These are phyloP conservation scores for Guyanaporus albipodus DNA, from an alignment of 768 basidiomycete genomes.

Conservation along the genomic window DNA sequence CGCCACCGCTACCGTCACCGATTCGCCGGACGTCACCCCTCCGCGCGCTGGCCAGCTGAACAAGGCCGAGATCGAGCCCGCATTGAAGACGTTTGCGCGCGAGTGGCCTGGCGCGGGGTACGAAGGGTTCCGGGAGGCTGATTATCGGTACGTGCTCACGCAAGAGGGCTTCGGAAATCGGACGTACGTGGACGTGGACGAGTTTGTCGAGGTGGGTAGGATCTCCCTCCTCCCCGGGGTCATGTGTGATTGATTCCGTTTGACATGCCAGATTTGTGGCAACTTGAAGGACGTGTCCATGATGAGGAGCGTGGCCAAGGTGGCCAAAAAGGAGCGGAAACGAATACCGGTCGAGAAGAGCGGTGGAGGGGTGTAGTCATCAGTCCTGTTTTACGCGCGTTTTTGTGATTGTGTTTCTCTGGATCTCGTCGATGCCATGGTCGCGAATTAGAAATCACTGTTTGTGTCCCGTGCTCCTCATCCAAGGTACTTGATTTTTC, in stretches of 20 bases:
- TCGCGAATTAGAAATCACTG: too few relatives aligned
- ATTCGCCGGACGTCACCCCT: too few relatives aligned
- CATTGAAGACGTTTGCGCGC: conserved; percentile 42
- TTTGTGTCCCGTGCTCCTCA: too few relatives aligned
- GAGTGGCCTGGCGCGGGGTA: conserved; percentile 44
- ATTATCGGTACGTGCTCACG: conserved; percentile 70
- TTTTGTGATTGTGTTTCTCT: neutral
- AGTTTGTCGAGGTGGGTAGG: conserved; percentile 68
- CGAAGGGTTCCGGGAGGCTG: conserved; percentile 54
- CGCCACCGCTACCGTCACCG: neutral
- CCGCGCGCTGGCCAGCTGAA: conserved; percentile 33
- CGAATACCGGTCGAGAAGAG: conserved; percentile 46
- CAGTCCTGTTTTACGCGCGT: neutral
- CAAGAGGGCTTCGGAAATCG: conserved; percentile 65
- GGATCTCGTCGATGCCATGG: neutral
- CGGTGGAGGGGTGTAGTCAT: conserved; percentile 27
- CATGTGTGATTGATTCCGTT: conserved; percentile 23
- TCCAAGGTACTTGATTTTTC: too few relatives aligned
- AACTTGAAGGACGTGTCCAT: conserved; percentile 63
- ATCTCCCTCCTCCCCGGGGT: conserved; percentile 24
- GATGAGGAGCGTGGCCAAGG: conserved; percentile 36
- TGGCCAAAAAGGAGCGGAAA: conserved; percentile 35
- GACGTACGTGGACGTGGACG: conserved; percentile 68
- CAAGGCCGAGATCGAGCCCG: conserved; percentile 38
- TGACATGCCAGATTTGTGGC: conserved; percentile 56